Evolutionary conservation across 768 basidiomycete species (phyloP), one percentile per base, ranked within the genome.

Genomic region (Phanerodontia chrysosporium): DNA sequence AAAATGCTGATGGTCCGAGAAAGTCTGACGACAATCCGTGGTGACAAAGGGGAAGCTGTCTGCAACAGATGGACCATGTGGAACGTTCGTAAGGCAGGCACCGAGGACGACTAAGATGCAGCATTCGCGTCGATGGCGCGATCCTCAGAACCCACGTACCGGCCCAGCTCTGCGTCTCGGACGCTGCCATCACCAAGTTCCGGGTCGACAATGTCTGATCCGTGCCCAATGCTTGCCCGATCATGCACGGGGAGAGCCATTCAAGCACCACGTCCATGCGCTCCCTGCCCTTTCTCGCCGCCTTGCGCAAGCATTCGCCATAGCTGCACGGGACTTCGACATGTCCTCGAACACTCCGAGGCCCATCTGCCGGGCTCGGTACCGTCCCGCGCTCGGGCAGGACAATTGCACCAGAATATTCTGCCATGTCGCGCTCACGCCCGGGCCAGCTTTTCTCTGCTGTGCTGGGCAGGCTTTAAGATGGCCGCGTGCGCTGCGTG

Each of bases 251-350:
- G 18, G 21, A 24, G 46, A 12, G 46, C 46, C 46, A 18, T 18
- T 42, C 39, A 42, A 42, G 39, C 18, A 42, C 18, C 39, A 42
- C 39, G 29, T n/a, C 49, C 49, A 32, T 22, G 18, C 29, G 49
- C 14, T 35, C 13, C 12, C 32, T 13, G 22, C n/a, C n/a, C n/a
- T n/a, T n/a, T n/a, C n/a, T n/a, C n/a, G n/a, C 1, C 52, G 30
- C 22, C n/a, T 53, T 35, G 51, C 51, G 52, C 52, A 42, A 53
- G 36, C 24, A 39, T 39, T 53, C 52, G 52, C 25, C 52, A 53
- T 53, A 42, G 52, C n/a, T 2, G 10, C 18, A 22, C 39, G 10
- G 4, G 39, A 42, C 39, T 42, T 53, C 6, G 52, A n/a, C n/a
- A 10, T 6, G 5, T 10, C 46, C 14, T 51, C 49, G 13, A 13